phyloP scores from a whole-genome alignment of 768 basidiomycete genomes.

The Pleurotus giganteus region DNA sequence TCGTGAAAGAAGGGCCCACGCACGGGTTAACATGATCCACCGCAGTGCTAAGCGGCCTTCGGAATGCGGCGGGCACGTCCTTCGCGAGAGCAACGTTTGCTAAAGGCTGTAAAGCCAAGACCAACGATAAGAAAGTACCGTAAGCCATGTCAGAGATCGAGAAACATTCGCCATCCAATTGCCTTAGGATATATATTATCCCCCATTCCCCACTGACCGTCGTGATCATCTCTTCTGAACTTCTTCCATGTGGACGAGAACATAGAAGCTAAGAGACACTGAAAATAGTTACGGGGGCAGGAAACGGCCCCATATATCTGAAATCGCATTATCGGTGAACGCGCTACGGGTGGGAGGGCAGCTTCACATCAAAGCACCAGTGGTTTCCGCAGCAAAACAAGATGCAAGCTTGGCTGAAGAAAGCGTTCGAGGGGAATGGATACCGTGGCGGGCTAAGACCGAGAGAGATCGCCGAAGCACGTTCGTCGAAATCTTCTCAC shows the following conservation, averaged over 20 bases:
- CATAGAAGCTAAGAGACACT: neutral
- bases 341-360: too few relatives aligned
- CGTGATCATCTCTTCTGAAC: neutral
- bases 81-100: neutral
- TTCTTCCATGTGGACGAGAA: neutral
- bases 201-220: neutral
- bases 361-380: too few relatives aligned
- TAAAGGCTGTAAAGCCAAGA: neutral
- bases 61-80: neutral
- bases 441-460: too few relatives aligned
- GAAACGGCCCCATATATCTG: too few relatives aligned
- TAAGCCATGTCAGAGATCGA: neutral
- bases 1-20: neutral
- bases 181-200: neutral
- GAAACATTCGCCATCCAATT: neutral
- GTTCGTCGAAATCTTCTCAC: too few relatives aligned
- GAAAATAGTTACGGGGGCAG: neutral
- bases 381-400: too few relatives aligned
- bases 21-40: conserved; percentile 31
- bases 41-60: conserved; percentile 20
- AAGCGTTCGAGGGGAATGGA: too few relatives aligned
- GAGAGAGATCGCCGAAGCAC: too few relatives aligned
- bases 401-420: too few relatives aligned
- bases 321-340: too few relatives aligned
- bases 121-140: neutral